phyloP scores from a whole-genome alignment of 2,329 filamentous ascomycete species.

The Talaromyces verruculosus region DNA sequence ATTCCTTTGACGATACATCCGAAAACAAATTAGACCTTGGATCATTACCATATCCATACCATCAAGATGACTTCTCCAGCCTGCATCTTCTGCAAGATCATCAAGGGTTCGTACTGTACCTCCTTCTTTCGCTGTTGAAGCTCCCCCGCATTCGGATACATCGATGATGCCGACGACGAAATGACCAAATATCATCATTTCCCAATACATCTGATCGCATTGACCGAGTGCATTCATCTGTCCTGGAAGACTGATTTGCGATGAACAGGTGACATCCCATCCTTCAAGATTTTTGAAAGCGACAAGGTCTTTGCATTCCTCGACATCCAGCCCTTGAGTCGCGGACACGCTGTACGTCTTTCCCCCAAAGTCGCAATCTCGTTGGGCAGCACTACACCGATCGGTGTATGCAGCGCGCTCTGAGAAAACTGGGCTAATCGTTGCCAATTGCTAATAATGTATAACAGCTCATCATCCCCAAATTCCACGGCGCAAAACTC shows the following conservation, averaged over 20 bases:
- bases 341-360: conserved; percentile 76
- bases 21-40: neutral
- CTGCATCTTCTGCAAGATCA: conserved; percentile 98
- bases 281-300: conserved; percentile 92
- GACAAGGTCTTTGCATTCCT: conserved; percentile 94
- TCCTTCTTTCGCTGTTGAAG: neutral
- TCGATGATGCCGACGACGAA: neutral
- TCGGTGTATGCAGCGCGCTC: too few species aligned
- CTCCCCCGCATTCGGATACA: neutral
- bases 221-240: neutral
- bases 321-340: conserved; percentile 86
- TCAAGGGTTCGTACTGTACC: conserved; percentile 66
- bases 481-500: conserved; percentile 88
- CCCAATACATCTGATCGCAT: neutral
- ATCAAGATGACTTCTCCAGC: conserved; percentile 49
- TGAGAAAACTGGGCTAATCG: too few species aligned
- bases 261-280: conserved; percentile 81
- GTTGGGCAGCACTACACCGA: neutral
- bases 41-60: neutral
- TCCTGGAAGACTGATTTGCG: neutral
- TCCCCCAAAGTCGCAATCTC: neutral
- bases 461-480: conserved; percentile 88
- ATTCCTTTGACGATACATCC: neutral
- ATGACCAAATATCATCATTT: neutral
- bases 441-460: neutral